Evolutionary conservation across 148 eudicot species (phyloP).

Genomic region (Camellia granthamiana): DNA sequence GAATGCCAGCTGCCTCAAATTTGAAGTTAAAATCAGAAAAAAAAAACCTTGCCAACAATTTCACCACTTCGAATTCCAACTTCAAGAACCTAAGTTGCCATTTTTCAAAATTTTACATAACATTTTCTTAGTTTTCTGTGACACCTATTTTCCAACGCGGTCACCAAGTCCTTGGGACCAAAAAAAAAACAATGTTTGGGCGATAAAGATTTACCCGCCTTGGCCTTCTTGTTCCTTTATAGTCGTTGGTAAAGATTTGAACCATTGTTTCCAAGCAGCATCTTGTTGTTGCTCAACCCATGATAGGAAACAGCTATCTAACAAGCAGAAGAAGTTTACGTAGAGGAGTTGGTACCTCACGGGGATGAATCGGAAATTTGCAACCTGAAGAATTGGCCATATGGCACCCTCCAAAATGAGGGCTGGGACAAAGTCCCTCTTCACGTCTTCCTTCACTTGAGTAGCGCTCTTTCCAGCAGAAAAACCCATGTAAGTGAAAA

Average conservation of each 20-base stretch:
- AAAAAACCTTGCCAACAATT: too few species aligned
- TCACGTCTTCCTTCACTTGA: constrained; percentile 83
- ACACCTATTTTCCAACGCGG: neutral
- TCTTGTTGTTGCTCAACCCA: constrained; percentile 96
- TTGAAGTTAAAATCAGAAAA: too few species aligned
- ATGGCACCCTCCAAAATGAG: constrained; percentile 76
- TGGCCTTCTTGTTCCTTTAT: constrained; percentile 38
- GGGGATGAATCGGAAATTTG: constrained; percentile 81
- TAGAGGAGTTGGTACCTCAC: constrained; percentile 90
- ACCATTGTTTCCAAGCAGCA: constrained; percentile 90
- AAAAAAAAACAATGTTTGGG: neutral
- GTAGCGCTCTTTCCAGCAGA: constrained; percentile 60
- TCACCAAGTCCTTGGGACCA: neutral
- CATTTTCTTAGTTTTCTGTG: neutral
- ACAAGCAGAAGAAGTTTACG: constrained; percentile 88
- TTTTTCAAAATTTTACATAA: neutral
- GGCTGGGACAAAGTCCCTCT: constrained; percentile 86
- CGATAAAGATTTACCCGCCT: constrained; percentile 34
- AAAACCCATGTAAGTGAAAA: constrained; percentile 95
- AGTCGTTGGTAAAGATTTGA: constrained; percentile 34
- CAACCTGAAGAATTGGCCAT: constrained; percentile 94
- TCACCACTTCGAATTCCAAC: neutral
- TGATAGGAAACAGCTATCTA: constrained; percentile 92
- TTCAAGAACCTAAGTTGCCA: constrained; percentile 12
- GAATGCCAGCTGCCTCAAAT: too few species aligned